phyloP scores from a whole-genome alignment of 2,329 filamentous ascomycete genomes.

The Alternaria angustiovoidea region DNA sequence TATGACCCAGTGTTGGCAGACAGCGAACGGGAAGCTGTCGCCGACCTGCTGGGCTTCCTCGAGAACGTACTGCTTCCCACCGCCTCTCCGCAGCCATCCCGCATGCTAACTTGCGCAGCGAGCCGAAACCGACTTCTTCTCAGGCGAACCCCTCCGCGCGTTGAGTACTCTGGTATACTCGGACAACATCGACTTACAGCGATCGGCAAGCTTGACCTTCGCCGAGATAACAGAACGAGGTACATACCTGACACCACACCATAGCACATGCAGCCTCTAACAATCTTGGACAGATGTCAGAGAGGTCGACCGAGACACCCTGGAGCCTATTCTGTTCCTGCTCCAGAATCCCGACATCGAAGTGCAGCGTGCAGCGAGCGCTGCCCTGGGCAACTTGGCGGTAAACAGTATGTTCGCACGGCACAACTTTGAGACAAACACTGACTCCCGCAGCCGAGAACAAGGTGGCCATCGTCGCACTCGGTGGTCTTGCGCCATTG shows the following conservation, averaged over 20 bases:
- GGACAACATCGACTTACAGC: slow-evolving; percentile 96
- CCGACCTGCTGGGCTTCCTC: slow-evolving; percentile 91
- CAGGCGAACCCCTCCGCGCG: slow-evolving; percentile 90
- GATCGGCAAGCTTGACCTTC: slow-evolving; percentile 97
- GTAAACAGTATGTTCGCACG: slow-evolving; percentile 78
- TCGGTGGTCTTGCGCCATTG: slow-evolving; percentile 87
- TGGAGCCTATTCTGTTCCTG: slow-evolving; percentile 94
- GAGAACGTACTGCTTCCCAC: slow-evolving; percentile 76
- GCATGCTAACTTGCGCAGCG: slow-evolving; percentile 67
- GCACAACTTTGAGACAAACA: slow-evolving; percentile 10
- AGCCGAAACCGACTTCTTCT: slow-evolving; percentile 97
- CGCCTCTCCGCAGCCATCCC: slow-evolving; percentile 4
- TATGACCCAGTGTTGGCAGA: slow-evolving; percentile 78
- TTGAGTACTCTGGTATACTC: slow-evolving; percentile 97
- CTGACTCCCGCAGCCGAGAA: slow-evolving; percentile 82
- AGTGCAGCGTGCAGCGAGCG: slow-evolving; percentile 94
- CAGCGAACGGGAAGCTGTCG: slow-evolving; percentile 95
- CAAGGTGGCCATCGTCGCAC: slow-evolving; percentile 93
- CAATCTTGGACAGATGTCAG: slow-evolving; percentile 75
- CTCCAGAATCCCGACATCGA: slow-evolving; percentile 96
- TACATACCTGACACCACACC: slow-evolving; percentile 53
- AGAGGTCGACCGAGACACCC: slow-evolving; percentile 91
- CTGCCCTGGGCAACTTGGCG: slow-evolving; percentile 92
- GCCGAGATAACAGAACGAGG: slow-evolving; percentile 98
- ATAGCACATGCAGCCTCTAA: slow-evolving; percentile 24